phyloP scores from a whole-genome alignment of 2,329 filamentous ascomycete genomes.

The Aspergillus tamarii region DNA sequence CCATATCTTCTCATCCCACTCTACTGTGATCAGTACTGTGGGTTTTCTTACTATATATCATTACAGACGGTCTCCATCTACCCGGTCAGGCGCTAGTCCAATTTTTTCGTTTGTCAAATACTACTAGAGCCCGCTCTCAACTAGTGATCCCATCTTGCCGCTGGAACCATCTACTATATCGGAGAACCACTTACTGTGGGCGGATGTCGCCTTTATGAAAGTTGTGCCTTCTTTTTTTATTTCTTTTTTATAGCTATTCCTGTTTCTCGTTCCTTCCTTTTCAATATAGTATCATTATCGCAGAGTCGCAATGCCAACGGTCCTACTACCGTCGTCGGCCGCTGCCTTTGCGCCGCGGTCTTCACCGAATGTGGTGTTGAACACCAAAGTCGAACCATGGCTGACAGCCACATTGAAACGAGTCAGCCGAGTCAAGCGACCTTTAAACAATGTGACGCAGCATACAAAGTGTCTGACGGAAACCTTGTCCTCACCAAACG shows the following conservation, averaged over 20 bases:
- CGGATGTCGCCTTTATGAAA: constrained; percentile 44
- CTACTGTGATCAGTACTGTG: constrained; percentile 13
- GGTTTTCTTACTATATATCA: constrained; percentile 15
- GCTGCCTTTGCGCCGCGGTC: constrained; percentile 94
- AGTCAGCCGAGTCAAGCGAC: constrained; percentile 94
- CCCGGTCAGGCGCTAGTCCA: constrained; percentile 10
- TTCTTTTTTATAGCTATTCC: constrained; percentile 37
- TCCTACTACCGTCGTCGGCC: constrained; percentile 91
- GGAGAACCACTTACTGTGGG: constrained; percentile 34
- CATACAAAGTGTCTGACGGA: constrained; percentile 95
- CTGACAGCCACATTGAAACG: constrained; percentile 95
- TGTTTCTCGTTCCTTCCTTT: constrained; percentile 48
- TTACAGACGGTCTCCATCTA: constrained; percentile 10
- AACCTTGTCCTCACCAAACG: constrained; percentile 83
- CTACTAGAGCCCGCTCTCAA: constrained; percentile 1
- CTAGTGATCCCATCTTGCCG: constrained; percentile 3
- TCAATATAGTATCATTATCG: constrained; percentile 37
- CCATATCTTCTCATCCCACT: constrained; percentile 12
- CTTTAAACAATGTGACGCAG: constrained; percentile 93
- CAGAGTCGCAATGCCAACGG: constrained; percentile 77
- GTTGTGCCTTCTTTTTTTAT: constrained; percentile 30
- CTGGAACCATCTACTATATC: constrained; percentile 11
- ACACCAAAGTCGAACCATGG: constrained; percentile 92
- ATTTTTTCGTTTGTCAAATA: constrained; percentile 3
- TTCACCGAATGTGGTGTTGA: constrained; percentile 91